These are phyloP conservation scores for Xylaria sp. DNA, from an alignment of 2,329 filamentous ascomycete species.

Conservation along the genomic window DNA sequence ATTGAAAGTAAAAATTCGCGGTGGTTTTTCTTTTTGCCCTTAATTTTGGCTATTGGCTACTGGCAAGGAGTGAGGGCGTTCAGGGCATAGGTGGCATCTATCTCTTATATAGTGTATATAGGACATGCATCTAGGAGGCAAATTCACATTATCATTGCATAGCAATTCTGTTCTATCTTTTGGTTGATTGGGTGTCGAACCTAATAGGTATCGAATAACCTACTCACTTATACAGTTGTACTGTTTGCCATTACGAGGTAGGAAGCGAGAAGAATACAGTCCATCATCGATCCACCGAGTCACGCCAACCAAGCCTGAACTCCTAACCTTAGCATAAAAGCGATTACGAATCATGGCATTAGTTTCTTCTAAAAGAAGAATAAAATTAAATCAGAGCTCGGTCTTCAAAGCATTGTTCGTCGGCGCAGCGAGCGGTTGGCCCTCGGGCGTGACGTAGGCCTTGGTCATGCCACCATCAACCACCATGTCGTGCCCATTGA, in stretches of 20 bases:
- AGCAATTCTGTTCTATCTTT: background rate
- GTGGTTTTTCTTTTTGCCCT: too few relatives aligned
- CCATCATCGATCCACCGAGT: background rate
- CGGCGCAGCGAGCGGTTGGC: slow-evolving; percentile 64
- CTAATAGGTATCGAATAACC: background rate
- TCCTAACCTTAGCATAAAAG: slow-evolving; percentile 8
- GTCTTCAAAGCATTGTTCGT: slow-evolving; percentile 69
- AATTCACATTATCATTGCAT: slow-evolving; percentile 1
- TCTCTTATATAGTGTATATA: slow-evolving; percentile 13
- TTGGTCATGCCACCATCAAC: slow-evolving; percentile 97
- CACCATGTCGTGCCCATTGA: slow-evolving; percentile 91
- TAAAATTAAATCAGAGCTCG: slow-evolving; percentile 53
- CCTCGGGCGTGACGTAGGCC: slow-evolving; percentile 81
- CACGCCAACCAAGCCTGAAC: slow-evolving; percentile 20
- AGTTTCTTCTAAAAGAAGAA: background rate
- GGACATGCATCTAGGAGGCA: background rate
- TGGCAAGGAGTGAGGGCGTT: slow-evolving; percentile 21
- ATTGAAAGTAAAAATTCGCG: slow-evolving; percentile 30
- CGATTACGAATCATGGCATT: background rate
- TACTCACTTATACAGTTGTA: background rate
- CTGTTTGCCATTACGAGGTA: background rate
- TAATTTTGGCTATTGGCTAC: background rate
- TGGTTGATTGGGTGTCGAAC: background rate
- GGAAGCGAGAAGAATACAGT: slow-evolving; percentile 9
- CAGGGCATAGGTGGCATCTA: slow-evolving; percentile 16